Percentiles rank a stretch among this genome's conserved stretches.
Evolutionary conservation across 352 stramenopile genomes (phyloP).

Genomic region (Thalassiosira hispida): DNA sequence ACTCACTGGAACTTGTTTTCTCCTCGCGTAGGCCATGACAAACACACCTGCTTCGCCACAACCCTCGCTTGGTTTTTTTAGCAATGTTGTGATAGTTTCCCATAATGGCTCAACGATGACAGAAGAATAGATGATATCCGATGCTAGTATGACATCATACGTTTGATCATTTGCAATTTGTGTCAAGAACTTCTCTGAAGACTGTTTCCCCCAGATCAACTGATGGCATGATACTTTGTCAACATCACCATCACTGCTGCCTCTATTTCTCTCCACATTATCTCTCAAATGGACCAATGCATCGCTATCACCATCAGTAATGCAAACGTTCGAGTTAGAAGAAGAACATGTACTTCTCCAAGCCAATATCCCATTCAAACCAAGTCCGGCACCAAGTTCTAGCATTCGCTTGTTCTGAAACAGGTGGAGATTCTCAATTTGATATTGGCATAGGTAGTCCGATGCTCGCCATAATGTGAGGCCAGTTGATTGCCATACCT

Average conservation of each 20-base stretch:
- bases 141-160: conserved; percentile 77
- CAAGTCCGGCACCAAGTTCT: conserved; percentile 62
- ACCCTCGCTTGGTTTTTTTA: conserved; percentile 32
- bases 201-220: conserved; percentile 57
- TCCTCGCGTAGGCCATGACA: conserved; percentile 74
- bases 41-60: conserved; percentile 53
- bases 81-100: conserved; percentile 68
- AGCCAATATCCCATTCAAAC: conserved; percentile 60
- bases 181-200: conserved; percentile 54
- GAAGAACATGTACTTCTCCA: conserved; percentile 30
- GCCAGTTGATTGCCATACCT: conserved; percentile 76
- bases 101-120: conserved; percentile 75
- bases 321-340: conserved; percentile 28
- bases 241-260: conserved; percentile 2
- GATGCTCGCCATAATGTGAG: conserved; percentile 74
- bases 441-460: conserved; percentile 68
- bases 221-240: conserved; percentile 47
- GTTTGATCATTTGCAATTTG: conserved; percentile 31
- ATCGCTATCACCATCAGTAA: conserved; percentile 71
- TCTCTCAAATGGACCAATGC: conserved; percentile 52
- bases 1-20: conserved; percentile 65
- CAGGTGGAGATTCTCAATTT: conserved; percentile 43
- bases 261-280: conserved; percentile 58
- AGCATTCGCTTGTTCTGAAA: conserved; percentile 48
- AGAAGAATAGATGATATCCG: conserved; percentile 80